Evolutionary conservation across 768 basidiomycete species (phyloP).

Genomic region (Boletus eberwhitei): DNA sequence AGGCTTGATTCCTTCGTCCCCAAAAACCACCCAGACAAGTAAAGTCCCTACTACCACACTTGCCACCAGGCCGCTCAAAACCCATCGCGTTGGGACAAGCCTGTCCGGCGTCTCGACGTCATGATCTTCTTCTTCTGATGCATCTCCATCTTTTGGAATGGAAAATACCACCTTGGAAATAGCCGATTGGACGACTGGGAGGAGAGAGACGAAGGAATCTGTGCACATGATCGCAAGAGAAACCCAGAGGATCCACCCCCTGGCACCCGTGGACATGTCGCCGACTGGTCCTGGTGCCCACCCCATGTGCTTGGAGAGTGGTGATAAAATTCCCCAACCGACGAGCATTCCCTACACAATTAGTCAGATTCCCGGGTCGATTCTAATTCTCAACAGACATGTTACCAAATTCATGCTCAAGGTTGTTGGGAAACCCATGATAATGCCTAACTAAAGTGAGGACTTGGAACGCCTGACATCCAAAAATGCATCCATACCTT

Average conservation of each 20-base stretch:
- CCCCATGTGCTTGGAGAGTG: constrained; percentile 71
- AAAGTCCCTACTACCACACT: constrained; percentile 70
- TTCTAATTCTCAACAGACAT: constrained; percentile 14
- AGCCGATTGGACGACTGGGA: constrained; percentile 67
- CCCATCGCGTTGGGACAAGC: constrained; percentile 81
- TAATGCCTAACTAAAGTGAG: constrained; percentile 60
- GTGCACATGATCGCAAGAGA: constrained; percentile 95
- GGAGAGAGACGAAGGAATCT: constrained; percentile 82
- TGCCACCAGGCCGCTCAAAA: constrained; percentile 56
- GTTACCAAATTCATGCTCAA: constrained; percentile 85
- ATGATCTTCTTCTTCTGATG: constrained; percentile 36
- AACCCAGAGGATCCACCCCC: constrained; percentile 97
- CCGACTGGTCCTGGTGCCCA: constrained; percentile 95
- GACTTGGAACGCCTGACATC: background rate
- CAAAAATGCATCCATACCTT: constrained; percentile 46
- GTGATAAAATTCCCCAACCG: constrained; percentile 94
- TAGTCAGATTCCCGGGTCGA: background rate
- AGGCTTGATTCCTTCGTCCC: constrained; percentile 85
- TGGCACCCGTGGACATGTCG: constrained; percentile 83
- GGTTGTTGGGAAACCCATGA: constrained; percentile 96
- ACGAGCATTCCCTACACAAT: constrained; percentile 81
- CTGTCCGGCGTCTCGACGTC: constrained; percentile 78
- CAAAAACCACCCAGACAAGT: constrained; percentile 87
- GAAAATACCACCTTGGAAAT: constrained; percentile 33
- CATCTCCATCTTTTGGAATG: constrained; percentile 25